phyloP scores from a whole-genome alignment of 495 filamentous ascomycete genomes.

The Lichina pygmaea region DNA sequence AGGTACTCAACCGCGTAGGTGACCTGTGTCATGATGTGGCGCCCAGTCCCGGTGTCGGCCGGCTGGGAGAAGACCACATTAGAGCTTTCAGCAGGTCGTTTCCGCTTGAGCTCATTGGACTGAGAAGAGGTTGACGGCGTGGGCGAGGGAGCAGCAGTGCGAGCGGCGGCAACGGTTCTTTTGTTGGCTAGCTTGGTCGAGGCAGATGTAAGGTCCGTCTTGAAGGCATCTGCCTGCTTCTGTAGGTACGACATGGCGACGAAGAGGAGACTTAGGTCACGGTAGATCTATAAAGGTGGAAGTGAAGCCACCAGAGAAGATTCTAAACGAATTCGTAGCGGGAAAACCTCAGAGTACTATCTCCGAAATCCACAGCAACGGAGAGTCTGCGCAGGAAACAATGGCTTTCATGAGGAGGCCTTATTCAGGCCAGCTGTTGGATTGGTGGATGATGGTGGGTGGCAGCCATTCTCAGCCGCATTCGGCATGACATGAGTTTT shows the following conservation, averaged over 20 bases:
- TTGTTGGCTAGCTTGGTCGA: constrained; percentile 21
- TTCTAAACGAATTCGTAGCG: too few relatives aligned
- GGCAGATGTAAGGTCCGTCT: constrained; percentile 18
- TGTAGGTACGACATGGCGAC: constrained; percentile 22
- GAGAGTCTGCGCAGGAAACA: too few relatives aligned
- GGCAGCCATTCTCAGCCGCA: too few relatives aligned
- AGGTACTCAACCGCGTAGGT: constrained; percentile 63
- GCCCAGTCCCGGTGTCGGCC: constrained; percentile 45
- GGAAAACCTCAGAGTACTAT: too few relatives aligned
- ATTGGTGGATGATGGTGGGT: too few relatives aligned
- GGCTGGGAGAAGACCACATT: constrained; percentile 54
- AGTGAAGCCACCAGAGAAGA: too few relatives aligned
- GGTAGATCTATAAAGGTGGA: too few relatives aligned
- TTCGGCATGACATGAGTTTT: too few relatives aligned
- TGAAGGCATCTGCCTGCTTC: constrained; percentile 21
- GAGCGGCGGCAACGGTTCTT: constrained; percentile 12
- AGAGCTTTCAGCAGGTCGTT: constrained; percentile 22
- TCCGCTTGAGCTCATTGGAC: constrained; percentile 26
- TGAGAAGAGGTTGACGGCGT: constrained; percentile 15
- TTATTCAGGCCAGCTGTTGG: too few relatives aligned
- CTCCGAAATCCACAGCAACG: too few relatives aligned
- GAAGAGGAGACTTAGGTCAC: not conserved
- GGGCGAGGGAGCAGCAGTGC: constrained; percentile 13
- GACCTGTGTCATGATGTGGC: constrained; percentile 60
- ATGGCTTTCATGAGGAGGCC: too few relatives aligned